Conservation (phyloP, 371 early-diverging fungal genomes). For the Rhizopus delemar region DNA sequence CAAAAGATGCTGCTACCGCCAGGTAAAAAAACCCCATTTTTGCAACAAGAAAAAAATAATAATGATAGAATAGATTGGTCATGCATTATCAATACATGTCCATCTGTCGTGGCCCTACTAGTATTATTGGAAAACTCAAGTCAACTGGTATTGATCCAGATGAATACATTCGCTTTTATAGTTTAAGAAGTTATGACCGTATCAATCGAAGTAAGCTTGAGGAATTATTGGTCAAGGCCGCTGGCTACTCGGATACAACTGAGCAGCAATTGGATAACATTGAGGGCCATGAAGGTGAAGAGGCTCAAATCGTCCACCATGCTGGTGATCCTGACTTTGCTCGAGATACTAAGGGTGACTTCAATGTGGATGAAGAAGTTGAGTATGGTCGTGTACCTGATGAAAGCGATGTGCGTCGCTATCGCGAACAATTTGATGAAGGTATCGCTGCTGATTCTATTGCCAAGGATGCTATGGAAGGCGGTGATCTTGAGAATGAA, state of each 20-base stretch:
- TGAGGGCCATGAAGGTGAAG: conserved; percentile 21
- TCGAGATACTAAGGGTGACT: conserved; percentile 30
- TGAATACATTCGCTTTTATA: conserved; percentile 74
- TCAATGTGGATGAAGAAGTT: conserved; percentile 33
- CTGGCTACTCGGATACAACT: conserved; percentile 33
- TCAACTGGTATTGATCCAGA: conserved; percentile 59
- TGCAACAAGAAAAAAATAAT: background rate
- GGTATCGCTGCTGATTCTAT: conserved; percentile 37
- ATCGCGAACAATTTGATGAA: conserved; percentile 22
- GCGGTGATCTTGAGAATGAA: conserved; percentile 35
- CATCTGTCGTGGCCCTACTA: conserved; percentile 70
- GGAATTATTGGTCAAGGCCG: conserved; percentile 33
- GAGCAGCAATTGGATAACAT: conserved; percentile 21
- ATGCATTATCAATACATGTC: conserved; percentile 78
- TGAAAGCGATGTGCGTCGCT: conserved; percentile 10
- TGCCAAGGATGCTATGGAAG: conserved; percentile 40
- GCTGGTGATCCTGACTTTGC: conserved; percentile 43
- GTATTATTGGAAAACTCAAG: conserved; percentile 58
- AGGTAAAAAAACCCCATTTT: conserved; percentile 42
- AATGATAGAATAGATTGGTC: conserved; percentile 46
- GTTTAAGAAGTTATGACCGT: conserved; percentile 69
- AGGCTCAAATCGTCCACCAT: conserved; percentile 25
- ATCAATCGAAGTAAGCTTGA: conserved; percentile 48
- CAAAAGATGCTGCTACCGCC: conserved; percentile 76
- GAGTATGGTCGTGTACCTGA: conserved; percentile 37